Evolutionary conservation across 2,329 filamentous ascomycete genomes (phyloP).

Genomic region (Cytospora paraplurivora): DNA sequence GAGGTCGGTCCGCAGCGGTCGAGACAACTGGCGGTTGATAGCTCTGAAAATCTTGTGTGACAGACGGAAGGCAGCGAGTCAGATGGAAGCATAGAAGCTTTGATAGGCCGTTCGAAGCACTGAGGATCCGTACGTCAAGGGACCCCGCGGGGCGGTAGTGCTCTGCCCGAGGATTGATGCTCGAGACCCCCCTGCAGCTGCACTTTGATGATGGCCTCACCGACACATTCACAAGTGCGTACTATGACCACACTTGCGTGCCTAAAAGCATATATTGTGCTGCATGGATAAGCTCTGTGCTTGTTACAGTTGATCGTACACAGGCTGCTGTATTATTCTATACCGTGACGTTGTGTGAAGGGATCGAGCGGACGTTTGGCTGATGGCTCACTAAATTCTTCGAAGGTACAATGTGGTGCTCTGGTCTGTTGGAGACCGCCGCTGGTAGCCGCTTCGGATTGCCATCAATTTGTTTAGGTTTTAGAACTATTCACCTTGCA

Average conservation of each 20-base stretch:
- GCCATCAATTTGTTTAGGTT: not conserved
- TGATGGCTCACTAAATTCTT: not conserved
- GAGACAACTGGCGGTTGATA: not conserved
- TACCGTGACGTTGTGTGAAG: constrained; percentile 5
- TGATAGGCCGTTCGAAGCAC: not conserved
- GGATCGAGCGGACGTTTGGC: not conserved
- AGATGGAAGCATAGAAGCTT: not conserved
- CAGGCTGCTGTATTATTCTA: not conserved
- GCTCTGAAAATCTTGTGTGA: not conserved
- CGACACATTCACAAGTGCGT: not conserved
- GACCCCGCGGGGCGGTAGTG: not conserved
- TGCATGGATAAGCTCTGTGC: not conserved
- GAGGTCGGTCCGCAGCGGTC: not conserved
- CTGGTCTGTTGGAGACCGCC: not conserved
- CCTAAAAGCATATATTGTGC: not conserved
- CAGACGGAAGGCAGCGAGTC: not conserved
- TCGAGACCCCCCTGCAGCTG: not conserved
- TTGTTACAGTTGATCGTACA: not conserved
- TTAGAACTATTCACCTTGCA: not conserved
- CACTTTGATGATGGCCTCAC: not conserved
- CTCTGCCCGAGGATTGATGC: not conserved
- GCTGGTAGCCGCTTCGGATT: not conserved
- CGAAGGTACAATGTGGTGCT: not conserved
- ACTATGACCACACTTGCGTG: not conserved
- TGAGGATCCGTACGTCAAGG: not conserved